These are phyloP conservation scores for Rubroshorea leprosula DNA, from an alignment of 345 rosid genomes.

Conservation along the genomic window DNA sequence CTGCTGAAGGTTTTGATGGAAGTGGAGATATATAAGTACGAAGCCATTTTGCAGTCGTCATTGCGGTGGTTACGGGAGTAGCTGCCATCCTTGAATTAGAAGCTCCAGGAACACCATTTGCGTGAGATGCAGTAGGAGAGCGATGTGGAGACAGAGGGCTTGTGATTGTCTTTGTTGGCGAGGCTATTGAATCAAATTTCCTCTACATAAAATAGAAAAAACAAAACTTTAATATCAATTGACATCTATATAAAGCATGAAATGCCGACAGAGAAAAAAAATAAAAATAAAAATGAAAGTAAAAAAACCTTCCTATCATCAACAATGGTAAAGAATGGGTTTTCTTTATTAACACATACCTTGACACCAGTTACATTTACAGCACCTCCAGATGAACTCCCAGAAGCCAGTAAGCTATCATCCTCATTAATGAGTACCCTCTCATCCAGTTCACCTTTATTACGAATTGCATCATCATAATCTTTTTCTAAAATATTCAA, in stretches of 20 bases:
- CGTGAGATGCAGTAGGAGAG: conserved; percentile 56
- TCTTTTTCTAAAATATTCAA: conserved; percentile 65
- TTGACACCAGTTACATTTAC: conserved; percentile 49
- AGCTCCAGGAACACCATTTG: conserved; percentile 43
- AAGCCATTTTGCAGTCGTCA: conserved; percentile 99
- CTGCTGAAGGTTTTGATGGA: conserved; percentile 68
- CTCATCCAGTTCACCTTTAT: conserved; percentile 76
- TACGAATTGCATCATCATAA: conserved; percentile 56
- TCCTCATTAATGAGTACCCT: conserved; percentile 79
- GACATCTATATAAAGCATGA: conserved; percentile 1
- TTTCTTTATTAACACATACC: conserved; percentile 30
- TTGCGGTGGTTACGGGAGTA: conserved; percentile 88
- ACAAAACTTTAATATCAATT: conserved; percentile 1
- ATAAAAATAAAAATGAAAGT: no score
- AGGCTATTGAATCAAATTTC: conserved; percentile 63
- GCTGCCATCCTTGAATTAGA: conserved; percentile 48
- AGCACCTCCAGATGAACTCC: conserved; percentile 60
- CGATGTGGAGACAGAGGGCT: conserved; percentile 83
- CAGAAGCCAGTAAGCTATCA: conserved; percentile 77
- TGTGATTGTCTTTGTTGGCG: conserved; percentile 72
- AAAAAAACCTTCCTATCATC: background rate
- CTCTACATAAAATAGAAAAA: conserved; percentile 35
- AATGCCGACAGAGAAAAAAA: background rate
- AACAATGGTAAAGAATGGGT: background rate
- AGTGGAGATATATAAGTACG: conserved; percentile 75